A percentile compares a stretch with the other conserved stretches of the same genome.
Conservation (phyloP, 2,329 filamentous ascomycete species). For the Alternaria arborescens region DNA sequence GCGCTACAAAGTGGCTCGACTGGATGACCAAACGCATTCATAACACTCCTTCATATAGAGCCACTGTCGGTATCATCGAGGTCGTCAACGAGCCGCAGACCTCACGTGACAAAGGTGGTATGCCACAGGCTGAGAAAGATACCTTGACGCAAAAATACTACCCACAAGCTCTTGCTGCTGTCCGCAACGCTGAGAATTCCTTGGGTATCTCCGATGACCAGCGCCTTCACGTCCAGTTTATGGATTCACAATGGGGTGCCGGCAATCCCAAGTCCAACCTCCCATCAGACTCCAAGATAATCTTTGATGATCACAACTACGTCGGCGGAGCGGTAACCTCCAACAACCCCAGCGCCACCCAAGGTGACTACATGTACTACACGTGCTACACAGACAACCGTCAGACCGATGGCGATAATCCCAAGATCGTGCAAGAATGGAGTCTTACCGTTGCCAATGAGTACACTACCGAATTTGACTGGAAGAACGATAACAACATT, state of each 20-base stretch:
- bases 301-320: constrained; percentile 69
- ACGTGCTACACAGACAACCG: constrained; percentile 60
- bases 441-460: constrained; percentile 62
- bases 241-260: constrained; percentile 65
- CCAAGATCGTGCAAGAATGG: constrained; percentile 69
- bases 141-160: constrained; percentile 53
- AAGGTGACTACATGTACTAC: constrained; percentile 58
- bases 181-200: constrained; percentile 60
- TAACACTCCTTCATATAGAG: constrained; percentile 57
- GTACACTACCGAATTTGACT: constrained; percentile 56
- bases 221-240: constrained; percentile 64
- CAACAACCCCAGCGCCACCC: constrained; percentile 45
- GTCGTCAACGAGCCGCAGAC: constrained; percentile 66
- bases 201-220: constrained; percentile 55
- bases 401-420: constrained; percentile 46
- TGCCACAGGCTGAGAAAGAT: constrained; percentile 39
- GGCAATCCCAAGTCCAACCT: constrained; percentile 63
- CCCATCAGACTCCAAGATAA: constrained; percentile 52
- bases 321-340: constrained; percentile 55
- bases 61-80: constrained; percentile 65
- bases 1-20: constrained; percentile 63
- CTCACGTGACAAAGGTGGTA: constrained; percentile 15
- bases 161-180: constrained; percentile 54
- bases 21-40: constrained; percentile 66
- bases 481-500: constrained; percentile 36